Conservation (phyloP, 176 grass and related monocot species). For the Pharus latifolius region DNA sequence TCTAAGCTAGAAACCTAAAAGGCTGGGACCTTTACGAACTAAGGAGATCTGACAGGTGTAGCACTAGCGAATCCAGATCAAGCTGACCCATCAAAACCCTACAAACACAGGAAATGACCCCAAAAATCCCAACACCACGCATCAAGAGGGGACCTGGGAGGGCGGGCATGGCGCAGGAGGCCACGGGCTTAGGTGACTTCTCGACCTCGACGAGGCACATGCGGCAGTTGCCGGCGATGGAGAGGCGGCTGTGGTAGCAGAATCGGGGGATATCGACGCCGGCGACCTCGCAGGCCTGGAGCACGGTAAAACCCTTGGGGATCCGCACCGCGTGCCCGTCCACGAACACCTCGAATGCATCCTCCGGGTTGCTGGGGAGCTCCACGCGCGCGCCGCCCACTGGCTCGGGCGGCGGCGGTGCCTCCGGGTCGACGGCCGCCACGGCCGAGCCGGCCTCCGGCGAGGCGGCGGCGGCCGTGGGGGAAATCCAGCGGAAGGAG, state of each 20-base stretch:
- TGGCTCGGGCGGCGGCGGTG: slow-evolving; percentile 31
- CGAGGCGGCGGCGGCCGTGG: slow-evolving; percentile 31
- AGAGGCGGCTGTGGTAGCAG: slow-evolving; percentile 93
- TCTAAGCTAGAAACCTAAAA: background rate
- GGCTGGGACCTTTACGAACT: background rate
- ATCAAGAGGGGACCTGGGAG: slow-evolving; percentile 42
- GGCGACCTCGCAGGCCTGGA: slow-evolving; percentile 96
- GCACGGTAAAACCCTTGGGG: slow-evolving; percentile 91
- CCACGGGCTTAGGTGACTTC: slow-evolving; percentile 99
- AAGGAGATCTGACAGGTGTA: slow-evolving; percentile 10
- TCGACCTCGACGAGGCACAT: slow-evolving; percentile 99
- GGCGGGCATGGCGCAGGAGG: slow-evolving; percentile 95
- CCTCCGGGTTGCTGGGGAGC: slow-evolving; percentile 57
- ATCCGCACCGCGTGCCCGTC: slow-evolving; percentile 90
- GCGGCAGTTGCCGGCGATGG: slow-evolving; percentile 90
- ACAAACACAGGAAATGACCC: background rate
- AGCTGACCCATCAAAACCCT: background rate
- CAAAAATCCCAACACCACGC: background rate
- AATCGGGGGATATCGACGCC: slow-evolving; percentile 93
- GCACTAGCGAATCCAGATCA: background rate
- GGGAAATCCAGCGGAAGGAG: slow-evolving; percentile 70
- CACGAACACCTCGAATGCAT: slow-evolving; percentile 91
- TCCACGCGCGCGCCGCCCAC: slow-evolving; percentile 66
- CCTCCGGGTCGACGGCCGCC: slow-evolving; percentile 33
- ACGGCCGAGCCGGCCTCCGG: slow-evolving; percentile 50